Evolutionary conservation across 352 stramenopile genomes (phyloP).

Genomic region (Phytopythium kandeliae): DNA sequence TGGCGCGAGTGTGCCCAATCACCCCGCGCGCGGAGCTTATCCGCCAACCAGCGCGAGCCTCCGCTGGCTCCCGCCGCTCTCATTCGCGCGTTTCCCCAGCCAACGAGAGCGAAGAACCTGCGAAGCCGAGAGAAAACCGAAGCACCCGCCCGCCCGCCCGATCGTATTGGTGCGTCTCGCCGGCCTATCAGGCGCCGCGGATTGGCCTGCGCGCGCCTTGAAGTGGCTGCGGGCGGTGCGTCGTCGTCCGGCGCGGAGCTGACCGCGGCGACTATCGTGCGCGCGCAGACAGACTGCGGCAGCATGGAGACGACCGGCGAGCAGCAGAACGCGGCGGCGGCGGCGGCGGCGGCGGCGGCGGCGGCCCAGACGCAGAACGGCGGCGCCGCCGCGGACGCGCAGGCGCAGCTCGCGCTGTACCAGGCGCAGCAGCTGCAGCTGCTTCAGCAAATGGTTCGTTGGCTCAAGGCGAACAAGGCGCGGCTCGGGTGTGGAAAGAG

Average conservation of each 20-base stretch:
- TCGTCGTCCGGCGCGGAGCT: too few species aligned
- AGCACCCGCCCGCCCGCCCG: too few species aligned
- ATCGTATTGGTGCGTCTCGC: background rate
- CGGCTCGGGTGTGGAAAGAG: too few species aligned
- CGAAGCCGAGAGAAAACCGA: too few species aligned
- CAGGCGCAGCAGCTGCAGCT: constrained; percentile 76
- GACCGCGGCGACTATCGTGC: too few species aligned
- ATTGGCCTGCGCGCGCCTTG: constrained; percentile 1
- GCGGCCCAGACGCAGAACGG: constrained; percentile 15
- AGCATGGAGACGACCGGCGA: constrained; percentile 17
- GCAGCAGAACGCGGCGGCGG: constrained; percentile 12
- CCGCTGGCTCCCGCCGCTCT: constrained; percentile 7
- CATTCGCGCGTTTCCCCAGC: constrained; percentile 49
- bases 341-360: constrained; percentile 5
- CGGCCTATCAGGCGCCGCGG: background rate
- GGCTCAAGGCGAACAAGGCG: too few species aligned
- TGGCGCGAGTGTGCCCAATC: constrained; percentile 35
- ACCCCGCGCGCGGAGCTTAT: constrained; percentile 9
- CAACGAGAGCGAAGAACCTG: constrained; percentile 17
- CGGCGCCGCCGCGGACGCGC: constrained; percentile 6
- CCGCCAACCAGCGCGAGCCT: constrained; percentile 30
- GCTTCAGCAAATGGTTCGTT: constrained; percentile 65
- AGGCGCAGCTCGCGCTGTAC: constrained; percentile 61
- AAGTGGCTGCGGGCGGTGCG: too few species aligned
- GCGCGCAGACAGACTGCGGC: too few species aligned